Conservation (phyloP, 2,329 filamentous ascomycete genomes). For the Fusarium humuli region DNA sequence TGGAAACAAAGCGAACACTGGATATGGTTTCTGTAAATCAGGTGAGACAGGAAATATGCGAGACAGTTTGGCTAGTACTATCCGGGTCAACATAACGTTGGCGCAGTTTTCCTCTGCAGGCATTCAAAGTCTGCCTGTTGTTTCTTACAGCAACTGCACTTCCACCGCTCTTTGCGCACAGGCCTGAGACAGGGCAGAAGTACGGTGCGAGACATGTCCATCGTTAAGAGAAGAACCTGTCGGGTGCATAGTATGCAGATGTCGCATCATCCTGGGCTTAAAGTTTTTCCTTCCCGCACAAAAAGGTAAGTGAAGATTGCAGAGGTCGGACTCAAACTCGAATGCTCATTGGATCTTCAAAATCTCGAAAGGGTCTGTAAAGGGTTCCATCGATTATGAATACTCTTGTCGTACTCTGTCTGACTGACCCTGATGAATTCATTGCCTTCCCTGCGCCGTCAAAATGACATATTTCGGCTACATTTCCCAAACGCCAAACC, state of each 20-base stretch:
- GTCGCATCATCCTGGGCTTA: neutral
- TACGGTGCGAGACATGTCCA: neutral
- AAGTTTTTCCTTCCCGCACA: neutral
- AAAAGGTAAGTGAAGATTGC: neutral
- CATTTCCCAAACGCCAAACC: constrained; percentile 51
- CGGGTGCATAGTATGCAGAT: neutral
- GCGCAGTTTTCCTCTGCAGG: constrained; percentile 5
- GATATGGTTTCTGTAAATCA: constrained; percentile 27
- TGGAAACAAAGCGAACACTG: neutral
- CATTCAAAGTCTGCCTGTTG: constrained; percentile 8
- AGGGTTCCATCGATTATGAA: constrained; percentile 25
- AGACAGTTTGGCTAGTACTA: constrained; percentile 21
- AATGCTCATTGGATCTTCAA: constrained; percentile 1
- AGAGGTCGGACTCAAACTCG: neutral
- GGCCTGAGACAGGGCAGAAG: constrained; percentile 6
- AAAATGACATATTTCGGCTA: constrained; percentile 41
- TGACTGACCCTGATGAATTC: constrained; percentile 36
- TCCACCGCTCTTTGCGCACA: constrained; percentile 44
- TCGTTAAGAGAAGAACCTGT: neutral
- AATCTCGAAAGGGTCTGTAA: constrained; percentile 11
- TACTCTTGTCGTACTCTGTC: constrained; percentile 20
- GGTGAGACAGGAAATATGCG: constrained; percentile 43
- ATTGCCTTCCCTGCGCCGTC: constrained; percentile 48
- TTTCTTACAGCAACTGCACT: constrained; percentile 1
- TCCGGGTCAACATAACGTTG: constrained; percentile 20